Evolutionary conservation across 2,329 filamentous ascomycete genomes (phyloP).

Genomic region (Pseudogymnoascus sp.): DNA sequence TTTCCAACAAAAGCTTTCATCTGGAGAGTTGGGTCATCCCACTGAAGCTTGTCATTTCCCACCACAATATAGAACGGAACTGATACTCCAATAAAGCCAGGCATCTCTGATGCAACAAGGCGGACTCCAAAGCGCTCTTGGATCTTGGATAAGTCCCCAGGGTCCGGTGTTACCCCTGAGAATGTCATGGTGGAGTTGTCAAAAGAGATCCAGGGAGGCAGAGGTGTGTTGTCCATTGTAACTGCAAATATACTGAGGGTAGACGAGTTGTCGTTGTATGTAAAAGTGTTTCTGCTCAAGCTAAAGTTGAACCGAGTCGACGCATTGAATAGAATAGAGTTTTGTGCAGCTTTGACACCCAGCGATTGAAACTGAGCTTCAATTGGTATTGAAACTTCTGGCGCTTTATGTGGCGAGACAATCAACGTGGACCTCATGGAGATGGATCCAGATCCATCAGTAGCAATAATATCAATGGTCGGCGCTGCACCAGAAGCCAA

Average conservation of each 20-base stretch:
- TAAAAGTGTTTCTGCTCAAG: constrained; percentile 57
- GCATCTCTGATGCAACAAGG: constrained; percentile 70
- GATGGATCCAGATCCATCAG: constrained; percentile 56
- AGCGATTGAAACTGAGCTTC: constrained; percentile 50
- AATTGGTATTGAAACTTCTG: constrained; percentile 49
- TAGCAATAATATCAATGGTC: constrained; percentile 62
- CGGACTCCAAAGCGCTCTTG: constrained; percentile 67
- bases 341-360: constrained; percentile 53
- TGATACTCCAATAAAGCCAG: constrained; percentile 65
- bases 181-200: constrained; percentile 58
- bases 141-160: constrained; percentile 54
- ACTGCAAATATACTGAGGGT: constrained; percentile 68
- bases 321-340: constrained; percentile 50
- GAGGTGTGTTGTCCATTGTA: constrained; percentile 67
- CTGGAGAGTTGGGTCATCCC: constrained; percentile 48
- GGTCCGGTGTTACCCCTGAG: constrained; percentile 60
- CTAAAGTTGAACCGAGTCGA: constrained; percentile 46
- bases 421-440: constrained; percentile 64
- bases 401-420: constrained; percentile 52
- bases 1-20: constrained; percentile 51
- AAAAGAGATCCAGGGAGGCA: constrained; percentile 82
- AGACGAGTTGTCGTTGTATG: constrained; percentile 33
- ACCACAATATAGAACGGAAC: constrained; percentile 65
- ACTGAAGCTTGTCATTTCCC: constrained; percentile 61
- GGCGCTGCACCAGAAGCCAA: constrained; percentile 49